Percentiles rank a stretch among this genome's conserved stretches.
These are phyloP conservation scores for Candida orba DNA, from an alignment of 805 yeast species.

Conservation along the genomic window DNA sequence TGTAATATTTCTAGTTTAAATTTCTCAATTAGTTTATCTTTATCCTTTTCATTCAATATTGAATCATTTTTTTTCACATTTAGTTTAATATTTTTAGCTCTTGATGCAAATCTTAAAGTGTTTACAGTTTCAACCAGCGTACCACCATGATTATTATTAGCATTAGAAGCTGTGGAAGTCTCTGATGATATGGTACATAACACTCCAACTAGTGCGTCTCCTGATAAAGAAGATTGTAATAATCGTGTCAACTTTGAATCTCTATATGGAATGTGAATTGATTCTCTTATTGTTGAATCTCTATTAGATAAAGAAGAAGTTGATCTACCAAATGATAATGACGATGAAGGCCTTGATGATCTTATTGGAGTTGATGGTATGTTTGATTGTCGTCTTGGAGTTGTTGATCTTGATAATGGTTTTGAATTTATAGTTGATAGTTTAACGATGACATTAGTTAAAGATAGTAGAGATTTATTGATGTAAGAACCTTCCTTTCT, in stretches of 20 bases:
- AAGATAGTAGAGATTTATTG: conserved; percentile 82
- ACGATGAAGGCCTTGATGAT: not conserved
- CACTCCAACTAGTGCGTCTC: conserved; percentile 75
- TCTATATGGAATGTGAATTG: conserved; percentile 75
- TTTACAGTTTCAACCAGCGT: conserved; percentile 74
- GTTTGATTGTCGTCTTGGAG: not conserved
- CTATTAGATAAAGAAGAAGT: conserved; percentile 1
- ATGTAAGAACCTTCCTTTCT: conserved; percentile 91
- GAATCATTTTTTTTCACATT: conserved; percentile 49
- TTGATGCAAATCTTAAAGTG: conserved; percentile 84
- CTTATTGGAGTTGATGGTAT: not conserved
- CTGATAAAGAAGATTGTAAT: conserved; percentile 87
- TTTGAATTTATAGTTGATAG: conserved; percentile 27
- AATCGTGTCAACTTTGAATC: conserved; percentile 89
- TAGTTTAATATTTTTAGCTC: conserved; percentile 81
- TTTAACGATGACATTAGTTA: conserved; percentile 88
- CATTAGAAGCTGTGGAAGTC: not conserved
- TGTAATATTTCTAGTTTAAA: conserved; percentile 53
- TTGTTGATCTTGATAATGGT: conserved; percentile 2
- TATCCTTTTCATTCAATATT: conserved; percentile 29
- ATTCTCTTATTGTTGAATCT: not conserved
- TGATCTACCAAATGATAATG: conserved; percentile 1
- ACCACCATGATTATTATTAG: conserved; percentile 18
- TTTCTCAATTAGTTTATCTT: conserved; percentile 46
- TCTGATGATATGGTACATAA: conserved; percentile 60